Evolutionary conservation across 2,329 filamentous ascomycete species (phyloP).

Genomic region (Purpureocillium takamizusanense): DNA sequence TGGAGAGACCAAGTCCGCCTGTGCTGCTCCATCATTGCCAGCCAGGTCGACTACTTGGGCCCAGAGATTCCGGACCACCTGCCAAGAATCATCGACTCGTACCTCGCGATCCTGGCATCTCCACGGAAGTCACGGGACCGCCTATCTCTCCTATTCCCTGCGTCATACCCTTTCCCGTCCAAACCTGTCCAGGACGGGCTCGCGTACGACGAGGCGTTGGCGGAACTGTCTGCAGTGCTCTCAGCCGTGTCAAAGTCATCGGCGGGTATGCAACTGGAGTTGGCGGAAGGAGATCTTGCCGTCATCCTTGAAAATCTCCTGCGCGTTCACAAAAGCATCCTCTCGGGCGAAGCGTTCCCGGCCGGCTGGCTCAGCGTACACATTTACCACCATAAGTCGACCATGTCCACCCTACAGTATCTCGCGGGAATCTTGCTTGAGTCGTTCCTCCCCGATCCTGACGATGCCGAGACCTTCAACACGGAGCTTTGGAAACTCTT

Average conservation of each 20-base stretch:
- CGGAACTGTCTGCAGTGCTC: conserved; percentile 82
- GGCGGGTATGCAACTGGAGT: conserved; percentile 62
- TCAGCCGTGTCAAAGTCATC: conserved; percentile 71
- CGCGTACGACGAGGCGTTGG: conserved; percentile 72
- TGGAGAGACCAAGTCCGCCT: conserved; percentile 90
- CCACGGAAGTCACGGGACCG: conserved; percentile 48
- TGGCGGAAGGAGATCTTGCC: conserved; percentile 65
- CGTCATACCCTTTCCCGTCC: conserved; percentile 78
- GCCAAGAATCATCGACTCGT: conserved; percentile 84
- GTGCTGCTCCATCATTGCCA: conserved; percentile 86
- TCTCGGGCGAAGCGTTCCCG: conserved; percentile 85
- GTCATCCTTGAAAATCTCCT: conserved; percentile 70
- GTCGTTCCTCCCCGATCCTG: conserved; percentile 75
- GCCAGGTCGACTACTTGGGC: conserved; percentile 69
- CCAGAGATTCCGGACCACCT: conserved; percentile 82
- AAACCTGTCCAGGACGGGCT: conserved; percentile 54
- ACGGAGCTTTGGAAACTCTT: conserved; percentile 91
- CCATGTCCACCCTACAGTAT: conserved; percentile 77
- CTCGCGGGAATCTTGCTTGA: conserved; percentile 73
- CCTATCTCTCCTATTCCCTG: conserved; percentile 84
- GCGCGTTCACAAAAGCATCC: conserved; percentile 78
- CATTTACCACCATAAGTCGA: conserved; percentile 86
- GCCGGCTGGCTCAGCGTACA: conserved; percentile 84
- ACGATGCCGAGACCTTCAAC: conserved; percentile 86
- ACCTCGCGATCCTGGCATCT: conserved; percentile 60